Percentiles rank a stretch among this genome's conserved stretches.
phyloP scores from a whole-genome alignment of 2,329 filamentous ascomycete genomes.

The Xylaria sp. region DNA sequence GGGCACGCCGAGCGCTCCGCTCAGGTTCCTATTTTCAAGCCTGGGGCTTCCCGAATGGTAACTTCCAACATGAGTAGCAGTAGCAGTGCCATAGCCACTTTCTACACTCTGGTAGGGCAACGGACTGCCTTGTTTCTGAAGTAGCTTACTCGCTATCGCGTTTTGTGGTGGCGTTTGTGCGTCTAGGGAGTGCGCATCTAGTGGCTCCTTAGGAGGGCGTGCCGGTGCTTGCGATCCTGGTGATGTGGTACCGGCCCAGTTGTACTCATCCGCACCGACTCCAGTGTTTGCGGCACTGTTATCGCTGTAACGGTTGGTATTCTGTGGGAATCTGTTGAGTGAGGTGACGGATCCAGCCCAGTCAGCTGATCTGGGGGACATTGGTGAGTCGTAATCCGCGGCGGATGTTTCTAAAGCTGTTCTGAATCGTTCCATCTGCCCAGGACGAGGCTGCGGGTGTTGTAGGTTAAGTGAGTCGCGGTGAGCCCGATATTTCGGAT shows the following conservation, averaged over 20 bases:
- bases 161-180: conserved; percentile 59
- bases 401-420: conserved; percentile 78
- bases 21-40: conserved; percentile 67
- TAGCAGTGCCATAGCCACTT: conserved; percentile 63
- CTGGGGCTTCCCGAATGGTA: conserved; percentile 63
- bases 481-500: conserved; percentile 84
- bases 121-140: conserved; percentile 64
- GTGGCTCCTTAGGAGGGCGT: conserved; percentile 71
- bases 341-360: conserved; percentile 71
- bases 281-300: conserved; percentile 52
- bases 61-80: conserved; percentile 57
- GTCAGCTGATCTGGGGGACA: conserved; percentile 69
- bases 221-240: conserved; percentile 60
- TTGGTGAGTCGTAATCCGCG: conserved; percentile 70
- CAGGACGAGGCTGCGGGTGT: conserved; percentile 80
- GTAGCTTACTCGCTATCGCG: conserved; percentile 61
- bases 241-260: conserved; percentile 53
- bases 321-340: conserved; percentile 62
- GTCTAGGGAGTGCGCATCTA: conserved; percentile 54
- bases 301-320: conserved; percentile 61
- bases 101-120: conserved; percentile 66
- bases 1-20: conserved; percentile 62
- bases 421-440: conserved; percentile 78
- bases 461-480: conserved; percentile 82
- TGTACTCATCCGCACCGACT: conserved; percentile 56